These are phyloP conservation scores for Allium cepa DNA, from an alignment of 106 monocot species.

Conservation along the genomic window DNA sequence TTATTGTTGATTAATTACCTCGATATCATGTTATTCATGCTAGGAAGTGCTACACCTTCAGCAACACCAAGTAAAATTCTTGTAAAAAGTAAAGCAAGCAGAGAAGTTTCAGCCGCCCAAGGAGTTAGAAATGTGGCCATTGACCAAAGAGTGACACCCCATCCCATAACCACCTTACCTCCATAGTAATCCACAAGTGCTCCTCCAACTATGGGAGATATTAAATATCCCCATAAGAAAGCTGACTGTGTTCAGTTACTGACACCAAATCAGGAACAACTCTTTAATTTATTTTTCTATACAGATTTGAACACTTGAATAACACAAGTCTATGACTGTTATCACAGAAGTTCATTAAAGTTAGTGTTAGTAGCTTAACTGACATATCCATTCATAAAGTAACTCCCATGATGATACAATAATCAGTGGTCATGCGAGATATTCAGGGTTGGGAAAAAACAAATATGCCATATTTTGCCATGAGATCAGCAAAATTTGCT, in stretches of 20 bases:
- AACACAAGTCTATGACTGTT: no score
- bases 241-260: slow-evolving; percentile 64
- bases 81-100: slow-evolving; percentile 51
- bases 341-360: no score
- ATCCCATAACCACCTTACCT: slow-evolving; percentile 89
- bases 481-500: no score
- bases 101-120: slow-evolving; percentile 76
- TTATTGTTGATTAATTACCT: slow-evolving; percentile 27
- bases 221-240: slow-evolving; percentile 95
- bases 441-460: no score
- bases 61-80: slow-evolving; percentile 77
- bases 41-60: slow-evolving; percentile 93
- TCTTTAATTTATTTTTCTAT: no score
- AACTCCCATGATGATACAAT: no score
- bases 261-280: slow-evolving; percentile 16
- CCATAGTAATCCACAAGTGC: slow-evolving; percentile 84
- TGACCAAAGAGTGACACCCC: slow-evolving; percentile 87
- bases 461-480: no score
- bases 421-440: no score
- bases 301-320: no score
- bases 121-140: slow-evolving; percentile 91
- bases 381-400: no score
- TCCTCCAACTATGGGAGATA: slow-evolving; percentile 88
- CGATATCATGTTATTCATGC: slow-evolving; percentile 93
- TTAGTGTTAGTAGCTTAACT: no score